A percentile compares a stretch with the other conserved stretches of the same genome.
phyloP scores from a whole-genome alignment of 2,329 filamentous ascomycete species.

The Arthrocladium fulminans region DNA sequence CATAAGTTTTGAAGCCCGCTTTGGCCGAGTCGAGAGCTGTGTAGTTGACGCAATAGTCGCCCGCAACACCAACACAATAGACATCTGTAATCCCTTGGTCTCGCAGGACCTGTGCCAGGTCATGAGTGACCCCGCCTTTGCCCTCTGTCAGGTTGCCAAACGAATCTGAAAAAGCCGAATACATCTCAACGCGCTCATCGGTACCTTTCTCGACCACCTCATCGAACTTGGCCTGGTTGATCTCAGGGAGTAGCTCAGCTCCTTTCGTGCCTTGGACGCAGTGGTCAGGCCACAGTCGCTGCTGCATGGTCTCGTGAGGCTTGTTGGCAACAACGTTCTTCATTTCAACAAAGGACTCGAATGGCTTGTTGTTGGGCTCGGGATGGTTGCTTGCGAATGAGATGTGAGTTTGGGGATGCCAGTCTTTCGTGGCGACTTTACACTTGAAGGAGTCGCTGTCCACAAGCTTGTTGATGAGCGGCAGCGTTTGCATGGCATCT shows the following conservation, averaged over 20 bases:
- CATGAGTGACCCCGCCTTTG: constrained; percentile 40
- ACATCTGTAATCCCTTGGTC: constrained; percentile 61
- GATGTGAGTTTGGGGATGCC: constrained; percentile 72
- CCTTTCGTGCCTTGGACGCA: constrained; percentile 70
- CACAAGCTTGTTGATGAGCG: constrained; percentile 66
- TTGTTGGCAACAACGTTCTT: constrained; percentile 31
- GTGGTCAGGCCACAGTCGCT: constrained; percentile 80
- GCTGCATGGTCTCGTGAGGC: constrained; percentile 44
- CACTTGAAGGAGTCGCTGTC: constrained; percentile 55
- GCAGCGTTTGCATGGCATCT: constrained; percentile 60
- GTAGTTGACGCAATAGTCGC: constrained; percentile 77
- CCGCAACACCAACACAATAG: constrained; percentile 76
- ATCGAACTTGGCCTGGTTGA: constrained; percentile 54
- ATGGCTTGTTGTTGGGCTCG: constrained; percentile 55
- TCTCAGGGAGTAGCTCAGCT: constrained; percentile 62
- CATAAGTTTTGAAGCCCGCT: constrained; percentile 66
- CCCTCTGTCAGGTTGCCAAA: constrained; percentile 46
- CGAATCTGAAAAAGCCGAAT: constrained; percentile 79
- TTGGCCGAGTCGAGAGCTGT: constrained; percentile 70
- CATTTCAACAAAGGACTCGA: constrained; percentile 56
- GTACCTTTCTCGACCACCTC: constrained; percentile 68
- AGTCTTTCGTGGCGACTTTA: constrained; percentile 85
- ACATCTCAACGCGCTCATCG: constrained; percentile 74
- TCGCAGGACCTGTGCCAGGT: constrained; percentile 52
- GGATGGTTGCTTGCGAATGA: constrained; percentile 79